Percentiles rank a stretch among this genome's conserved stretches.
These are phyloP conservation scores for Talaromyces sp. DNA, from an alignment of 2,329 filamentous ascomycete species.

Conservation along the genomic window DNA sequence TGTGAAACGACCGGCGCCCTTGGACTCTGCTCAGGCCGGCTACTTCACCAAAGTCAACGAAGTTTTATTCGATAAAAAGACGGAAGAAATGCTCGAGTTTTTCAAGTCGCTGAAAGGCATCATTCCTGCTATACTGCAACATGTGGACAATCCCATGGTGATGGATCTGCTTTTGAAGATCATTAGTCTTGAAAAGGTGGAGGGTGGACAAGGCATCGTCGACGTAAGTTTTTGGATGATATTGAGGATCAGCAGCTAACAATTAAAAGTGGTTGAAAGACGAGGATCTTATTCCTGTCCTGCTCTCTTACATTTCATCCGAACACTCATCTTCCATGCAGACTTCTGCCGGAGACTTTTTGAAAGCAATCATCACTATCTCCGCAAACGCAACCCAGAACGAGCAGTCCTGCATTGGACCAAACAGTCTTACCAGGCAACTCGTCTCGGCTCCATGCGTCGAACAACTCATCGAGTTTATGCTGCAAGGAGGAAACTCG, in stretches of 20 bases:
- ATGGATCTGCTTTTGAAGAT: constrained; percentile 98
- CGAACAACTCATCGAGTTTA: constrained; percentile 78
- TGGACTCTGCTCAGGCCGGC: constrained; percentile 89
- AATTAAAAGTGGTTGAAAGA: constrained; percentile 76
- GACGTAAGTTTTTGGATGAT: constrained; percentile 60
- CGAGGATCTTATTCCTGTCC: constrained; percentile 78
- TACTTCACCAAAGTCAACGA: constrained; percentile 99
- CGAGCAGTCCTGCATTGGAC: constrained; percentile 97
- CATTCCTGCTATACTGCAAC: constrained; percentile 79
- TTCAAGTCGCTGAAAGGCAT: constrained; percentile 80
- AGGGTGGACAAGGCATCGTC: constrained; percentile 86
- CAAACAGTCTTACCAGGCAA: constrained; percentile 92
- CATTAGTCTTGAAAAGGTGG: constrained; percentile 89
- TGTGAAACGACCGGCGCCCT: constrained; percentile 73
- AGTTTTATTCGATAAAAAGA: constrained; percentile 95
- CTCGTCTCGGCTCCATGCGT: constrained; percentile 84
- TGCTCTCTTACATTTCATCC: constrained; percentile 82
- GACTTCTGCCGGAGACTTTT: constrained; percentile 92
- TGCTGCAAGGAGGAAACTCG: constrained; percentile 90
- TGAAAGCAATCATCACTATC: constrained; percentile 98
- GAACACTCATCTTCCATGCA: constrained; percentile 87
- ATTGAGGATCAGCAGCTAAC: constrained; percentile 10
- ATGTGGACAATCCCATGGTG: constrained; percentile 96
- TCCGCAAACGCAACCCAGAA: constrained; percentile 97
- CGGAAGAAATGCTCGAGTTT: constrained; percentile 90